These are phyloP conservation scores for Globisporangium sylvaticum DNA, from an alignment of 352 stramenopile species.

Conservation along the genomic window DNA sequence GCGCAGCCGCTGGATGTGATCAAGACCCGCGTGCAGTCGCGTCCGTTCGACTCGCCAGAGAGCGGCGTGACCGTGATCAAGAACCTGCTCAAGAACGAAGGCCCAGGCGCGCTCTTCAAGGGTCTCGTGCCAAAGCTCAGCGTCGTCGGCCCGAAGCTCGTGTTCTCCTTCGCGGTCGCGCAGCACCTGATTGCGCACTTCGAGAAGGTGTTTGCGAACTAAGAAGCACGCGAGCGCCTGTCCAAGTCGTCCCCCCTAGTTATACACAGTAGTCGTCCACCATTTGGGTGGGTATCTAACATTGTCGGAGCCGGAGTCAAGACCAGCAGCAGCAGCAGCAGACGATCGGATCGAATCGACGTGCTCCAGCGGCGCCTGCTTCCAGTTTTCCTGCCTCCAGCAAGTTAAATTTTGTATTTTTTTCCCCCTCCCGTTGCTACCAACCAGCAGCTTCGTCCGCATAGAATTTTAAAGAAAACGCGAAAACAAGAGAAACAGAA, in stretches of 20 bases:
- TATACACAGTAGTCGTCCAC: slow-evolving; percentile 15
- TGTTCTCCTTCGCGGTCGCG: slow-evolving; percentile 95
- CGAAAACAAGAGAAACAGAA: slow-evolving; percentile 8
- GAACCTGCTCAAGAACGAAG: slow-evolving; percentile 92
- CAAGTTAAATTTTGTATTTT: slow-evolving; percentile 20
- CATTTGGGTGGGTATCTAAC: slow-evolving; percentile 20
- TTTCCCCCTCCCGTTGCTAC: neutral
- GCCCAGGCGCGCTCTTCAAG: slow-evolving; percentile 92
- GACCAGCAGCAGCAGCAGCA: neutral
- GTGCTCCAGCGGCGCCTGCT: neutral
- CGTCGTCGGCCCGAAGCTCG: slow-evolving; percentile 93
- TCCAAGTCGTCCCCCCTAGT: neutral
- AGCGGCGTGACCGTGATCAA: slow-evolving; percentile 88
- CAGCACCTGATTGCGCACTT: slow-evolving; percentile 95
- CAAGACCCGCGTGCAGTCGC: slow-evolving; percentile 94
- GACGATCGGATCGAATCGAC: neutral
- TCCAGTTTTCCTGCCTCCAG: neutral
- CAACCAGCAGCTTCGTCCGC: neutral
- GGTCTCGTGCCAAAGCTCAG: slow-evolving; percentile 93
- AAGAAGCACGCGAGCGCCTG: slow-evolving; percentile 1
- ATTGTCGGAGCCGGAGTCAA: slow-evolving; percentile 7
- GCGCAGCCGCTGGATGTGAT: slow-evolving; percentile 93
- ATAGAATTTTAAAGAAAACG: slow-evolving; percentile 12
- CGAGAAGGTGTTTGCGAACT: slow-evolving; percentile 67
- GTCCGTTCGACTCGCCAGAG: slow-evolving; percentile 92